A percentile compares a stretch with the other conserved stretches of the same genome.
Evolutionary conservation across 495 filamentous ascomycete species (phyloP).

Genomic region (Penicillium egyptiacum): DNA sequence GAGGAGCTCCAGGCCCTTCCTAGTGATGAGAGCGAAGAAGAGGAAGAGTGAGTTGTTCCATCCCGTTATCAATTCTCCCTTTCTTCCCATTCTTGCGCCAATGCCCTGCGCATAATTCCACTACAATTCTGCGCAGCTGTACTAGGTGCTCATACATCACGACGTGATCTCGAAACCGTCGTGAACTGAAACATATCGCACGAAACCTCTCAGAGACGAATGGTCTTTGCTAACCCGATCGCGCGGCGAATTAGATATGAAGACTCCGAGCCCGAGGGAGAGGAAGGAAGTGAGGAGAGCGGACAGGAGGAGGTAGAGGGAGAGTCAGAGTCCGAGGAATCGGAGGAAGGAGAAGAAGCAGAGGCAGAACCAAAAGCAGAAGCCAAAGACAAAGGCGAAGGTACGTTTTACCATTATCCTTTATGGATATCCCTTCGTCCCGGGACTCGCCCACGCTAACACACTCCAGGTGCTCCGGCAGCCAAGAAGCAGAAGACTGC

Average conservation of each 20-base stretch:
- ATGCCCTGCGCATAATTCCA: not conserved
- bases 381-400: slow-evolving; percentile 31
- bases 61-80: slow-evolving; percentile 6
- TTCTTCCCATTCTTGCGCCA: not conserved
- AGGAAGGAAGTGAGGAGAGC: slow-evolving; percentile 46
- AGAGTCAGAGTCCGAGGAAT: slow-evolving; percentile 22
- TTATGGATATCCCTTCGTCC: not conserved
- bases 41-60: slow-evolving; percentile 58
- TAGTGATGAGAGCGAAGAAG: slow-evolving; percentile 61
- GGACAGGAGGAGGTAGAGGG: slow-evolving; percentile 40
- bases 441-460: slow-evolving; percentile 9
- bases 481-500: slow-evolving; percentile 36
- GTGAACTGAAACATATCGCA: not conserved
- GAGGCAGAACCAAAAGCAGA: slow-evolving; percentile 20
- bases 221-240: slow-evolving; percentile 13
- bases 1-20: slow-evolving; percentile 62
- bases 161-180: slow-evolving; percentile 3
- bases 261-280: slow-evolving; percentile 41
- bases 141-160: not conserved
- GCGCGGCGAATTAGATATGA: slow-evolving; percentile 45
- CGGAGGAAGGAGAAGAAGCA: slow-evolving; percentile 23
- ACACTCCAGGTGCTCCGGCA: slow-evolving; percentile 36
- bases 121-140: not conserved
- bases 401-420: slow-evolving; percentile 13
- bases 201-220: not conserved